phyloP scores from a whole-genome alignment of 192 early-diverging fungal genomes.

The Backusella sp. region DNA sequence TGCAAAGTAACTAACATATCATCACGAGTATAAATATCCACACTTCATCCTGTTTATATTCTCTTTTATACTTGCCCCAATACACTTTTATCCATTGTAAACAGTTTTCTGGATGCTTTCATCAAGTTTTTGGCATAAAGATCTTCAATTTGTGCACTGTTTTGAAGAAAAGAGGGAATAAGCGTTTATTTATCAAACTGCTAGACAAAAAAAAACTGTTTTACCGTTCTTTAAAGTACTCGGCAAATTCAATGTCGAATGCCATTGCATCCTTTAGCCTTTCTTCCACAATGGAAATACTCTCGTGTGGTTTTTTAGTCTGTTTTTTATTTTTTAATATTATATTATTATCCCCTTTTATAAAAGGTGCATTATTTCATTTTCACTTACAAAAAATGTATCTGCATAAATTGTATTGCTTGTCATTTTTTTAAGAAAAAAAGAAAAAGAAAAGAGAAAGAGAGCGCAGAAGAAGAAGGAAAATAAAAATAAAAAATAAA shows the following conservation, averaged over 20 bases:
- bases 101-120: conserved; percentile 44
- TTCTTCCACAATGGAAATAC: conserved; percentile 46
- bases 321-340: not conserved
- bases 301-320: conserved; percentile 46
- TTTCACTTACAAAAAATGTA: not conserved
- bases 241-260: conserved; percentile 47
- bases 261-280: conserved; percentile 40
- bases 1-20: conserved; percentile 13
- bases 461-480: not conserved
- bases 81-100: conserved; percentile 41
- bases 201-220: not conserved
- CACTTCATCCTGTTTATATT: too few species aligned
- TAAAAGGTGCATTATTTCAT: not conserved
- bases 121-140: conserved; percentile 47
- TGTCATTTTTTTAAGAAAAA: not conserved
- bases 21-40: not conserved
- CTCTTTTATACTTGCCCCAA: conserved; percentile 27
- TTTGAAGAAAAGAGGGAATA: not conserved
- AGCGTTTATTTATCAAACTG: not conserved
- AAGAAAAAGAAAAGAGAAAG: not conserved
- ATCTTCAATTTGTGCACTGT: conserved; percentile 47
- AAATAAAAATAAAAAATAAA: too few species aligned
- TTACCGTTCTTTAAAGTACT: conserved; percentile 55
- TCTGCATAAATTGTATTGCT: not conserved
- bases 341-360: not conserved